Evolutionary conservation across 495 filamentous ascomycete species (phyloP).

Genomic region (Podospora pseudoanserina): DNA sequence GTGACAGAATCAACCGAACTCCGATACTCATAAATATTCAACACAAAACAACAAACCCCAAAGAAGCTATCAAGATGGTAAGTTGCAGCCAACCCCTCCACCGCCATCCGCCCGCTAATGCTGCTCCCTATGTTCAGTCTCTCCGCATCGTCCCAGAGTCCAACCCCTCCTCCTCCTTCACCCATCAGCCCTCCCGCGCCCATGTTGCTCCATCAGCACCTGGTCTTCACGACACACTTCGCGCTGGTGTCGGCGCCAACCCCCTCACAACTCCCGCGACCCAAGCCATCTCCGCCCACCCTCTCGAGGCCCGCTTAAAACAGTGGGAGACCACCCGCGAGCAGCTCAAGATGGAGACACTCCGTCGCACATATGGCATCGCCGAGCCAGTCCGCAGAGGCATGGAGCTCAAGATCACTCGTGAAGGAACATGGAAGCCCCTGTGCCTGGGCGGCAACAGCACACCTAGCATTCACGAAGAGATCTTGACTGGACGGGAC

Average conservation of each 20-base stretch:
- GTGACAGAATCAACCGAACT: background rate
- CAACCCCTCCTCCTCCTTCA: constrained; percentile 55
- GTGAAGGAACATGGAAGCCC: constrained; percentile 53
- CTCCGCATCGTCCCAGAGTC: constrained; percentile 79
- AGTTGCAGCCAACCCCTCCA: constrained; percentile 19
- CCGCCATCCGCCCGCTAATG: background rate
- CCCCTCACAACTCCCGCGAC: constrained; percentile 39
- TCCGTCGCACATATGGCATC: constrained; percentile 83
- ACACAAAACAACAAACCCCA: background rate
- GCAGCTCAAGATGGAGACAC: constrained; percentile 75
- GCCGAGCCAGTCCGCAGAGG: constrained; percentile 90
- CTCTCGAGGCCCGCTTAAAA: constrained; percentile 82
- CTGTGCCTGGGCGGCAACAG: constrained; percentile 40
- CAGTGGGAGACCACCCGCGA: constrained; percentile 84
- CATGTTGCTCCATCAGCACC: constrained; percentile 81
- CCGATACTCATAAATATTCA: too few relatives aligned
- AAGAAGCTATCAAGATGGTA: constrained; percentile 46
- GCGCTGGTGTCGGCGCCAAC: constrained; percentile 64
- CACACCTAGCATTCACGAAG: constrained; percentile 59
- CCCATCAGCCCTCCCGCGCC: constrained; percentile 51
- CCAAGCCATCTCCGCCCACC: constrained; percentile 65
- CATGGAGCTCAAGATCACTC: constrained; percentile 87
- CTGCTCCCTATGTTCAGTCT: constrained; percentile 51
- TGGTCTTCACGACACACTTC: constrained; percentile 87
- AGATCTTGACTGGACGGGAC: constrained; percentile 79